Percentiles rank a stretch among this genome's conserved stretches.
Evolutionary conservation across 177 flowering plant species (phyloP).

Genomic region (Vitis hybrid): DNA sequence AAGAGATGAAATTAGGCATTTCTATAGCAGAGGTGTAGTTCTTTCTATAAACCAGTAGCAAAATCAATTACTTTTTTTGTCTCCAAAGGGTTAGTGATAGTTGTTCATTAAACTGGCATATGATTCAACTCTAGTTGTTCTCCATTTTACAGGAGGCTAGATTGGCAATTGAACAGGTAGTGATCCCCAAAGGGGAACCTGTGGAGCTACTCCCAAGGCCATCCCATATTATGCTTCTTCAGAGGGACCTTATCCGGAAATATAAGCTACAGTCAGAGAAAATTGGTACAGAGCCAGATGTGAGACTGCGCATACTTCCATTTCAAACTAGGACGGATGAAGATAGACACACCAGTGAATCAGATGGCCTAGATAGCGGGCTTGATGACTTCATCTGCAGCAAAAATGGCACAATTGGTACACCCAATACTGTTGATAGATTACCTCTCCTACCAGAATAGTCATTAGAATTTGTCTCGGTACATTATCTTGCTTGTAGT

Average conservation of each 20-base stretch:
- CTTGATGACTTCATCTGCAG: conserved; percentile 22
- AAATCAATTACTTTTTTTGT: background rate
- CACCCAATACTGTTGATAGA: conserved; percentile 38
- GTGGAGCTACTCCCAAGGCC: conserved; percentile 87
- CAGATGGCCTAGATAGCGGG: conserved; percentile 15
- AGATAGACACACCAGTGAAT: conserved; percentile 12
- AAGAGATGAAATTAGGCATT: too few species aligned
- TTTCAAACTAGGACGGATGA: conserved; percentile 25
- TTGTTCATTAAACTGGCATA: background rate
- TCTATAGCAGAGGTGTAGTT: too few species aligned
- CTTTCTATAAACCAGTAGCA: too few species aligned
- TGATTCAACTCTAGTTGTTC: background rate
- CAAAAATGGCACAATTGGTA: conserved; percentile 37
- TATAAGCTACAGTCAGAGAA: conserved; percentile 58
- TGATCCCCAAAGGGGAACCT: conserved; percentile 74
- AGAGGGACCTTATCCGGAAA: conserved; percentile 58
- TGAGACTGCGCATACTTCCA: conserved; percentile 61
- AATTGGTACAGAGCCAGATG: conserved; percentile 48
- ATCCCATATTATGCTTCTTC: conserved; percentile 58
- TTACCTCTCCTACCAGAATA: conserved; percentile 80
- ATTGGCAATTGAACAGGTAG: conserved; percentile 75
- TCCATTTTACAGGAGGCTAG: conserved; percentile 68
- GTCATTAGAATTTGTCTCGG: background rate
- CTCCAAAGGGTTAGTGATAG: background rate
- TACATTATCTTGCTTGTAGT: too few species aligned